Evolutionary conservation across 768 basidiomycete genomes (phyloP).

Genomic region (Tulasnella sp.): DNA sequence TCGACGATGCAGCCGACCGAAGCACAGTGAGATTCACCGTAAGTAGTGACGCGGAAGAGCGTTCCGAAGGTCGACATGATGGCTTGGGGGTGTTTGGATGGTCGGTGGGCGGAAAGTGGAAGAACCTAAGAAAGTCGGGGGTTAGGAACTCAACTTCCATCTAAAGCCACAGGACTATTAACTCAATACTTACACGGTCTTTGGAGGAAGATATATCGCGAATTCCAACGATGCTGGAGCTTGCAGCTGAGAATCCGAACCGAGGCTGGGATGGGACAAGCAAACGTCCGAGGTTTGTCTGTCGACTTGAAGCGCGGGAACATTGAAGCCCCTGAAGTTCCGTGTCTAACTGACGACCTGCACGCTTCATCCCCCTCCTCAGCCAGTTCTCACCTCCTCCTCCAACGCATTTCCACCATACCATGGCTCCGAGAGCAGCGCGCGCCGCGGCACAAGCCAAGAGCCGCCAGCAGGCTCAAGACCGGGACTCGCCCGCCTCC

Average conservation of each 20-base stretch:
- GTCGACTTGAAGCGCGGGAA: slow-evolving; percentile 9
- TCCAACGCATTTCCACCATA: neutral
- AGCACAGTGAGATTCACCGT: slow-evolving; percentile 95
- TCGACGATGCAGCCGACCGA: slow-evolving; percentile 97
- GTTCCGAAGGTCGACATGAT: slow-evolving; percentile 93
- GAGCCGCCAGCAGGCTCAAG: slow-evolving; percentile 4
- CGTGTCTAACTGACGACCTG: slow-evolving; percentile 5
- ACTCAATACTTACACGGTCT: neutral
- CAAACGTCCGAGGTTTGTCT: slow-evolving; percentile 11
- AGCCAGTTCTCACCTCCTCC: neutral
- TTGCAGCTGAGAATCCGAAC: neutral
- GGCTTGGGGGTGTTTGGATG: neutral
- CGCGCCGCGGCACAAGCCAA: neutral
- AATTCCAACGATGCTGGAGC: neutral
- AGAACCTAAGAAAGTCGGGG: neutral
- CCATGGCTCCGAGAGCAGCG: slow-evolving; percentile 20
- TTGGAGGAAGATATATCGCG: neutral
- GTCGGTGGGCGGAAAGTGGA: neutral
- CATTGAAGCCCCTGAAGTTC: slow-evolving; percentile 14
- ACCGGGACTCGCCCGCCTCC: slow-evolving; percentile 19
- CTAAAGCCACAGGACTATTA: neutral
- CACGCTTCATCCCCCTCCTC: neutral
- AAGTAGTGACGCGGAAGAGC: slow-evolving; percentile 92
- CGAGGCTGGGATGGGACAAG: slow-evolving; percentile 4
- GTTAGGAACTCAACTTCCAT: neutral